Base-by-base conservation (phyloP, 202 grass and related monocot genomes). In the Zizania palustris region DNA sequence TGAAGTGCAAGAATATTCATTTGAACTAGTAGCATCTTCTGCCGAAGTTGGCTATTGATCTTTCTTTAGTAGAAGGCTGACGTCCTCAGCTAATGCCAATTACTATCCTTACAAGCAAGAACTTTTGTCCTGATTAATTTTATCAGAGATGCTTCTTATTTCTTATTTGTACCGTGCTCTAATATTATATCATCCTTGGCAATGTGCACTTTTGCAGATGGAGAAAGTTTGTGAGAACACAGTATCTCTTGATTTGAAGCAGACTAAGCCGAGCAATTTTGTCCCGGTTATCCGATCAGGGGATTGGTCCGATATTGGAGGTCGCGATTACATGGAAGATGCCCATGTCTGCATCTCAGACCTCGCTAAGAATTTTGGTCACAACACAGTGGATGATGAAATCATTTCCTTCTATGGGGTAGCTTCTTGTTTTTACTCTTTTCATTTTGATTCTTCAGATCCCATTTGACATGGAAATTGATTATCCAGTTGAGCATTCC, bases 291-390 rank as follows among this genome's bases (percentile, higher is more conserved):
- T 92, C 14, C 83, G 96, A 1, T 93, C 92, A 59, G 96, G 96
- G 20, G 92, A 95, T 3, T 99, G 92, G 85, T 92, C 89, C 13
- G 74, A 99, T 82, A 99, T 99, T 40, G 92, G 96, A 59, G 49
- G 62, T 22, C 96, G 92, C 2, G 40, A 79, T 7, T 37, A 85
- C 81, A 99, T 99, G 96, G 89, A 99, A 87, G 96, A 99, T 82
- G 81, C 92, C 0, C 96, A 95, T 72, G 83, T 99, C 13, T 99
- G 96, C 85, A 99, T 99, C 71, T 88, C 89, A 14, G 84, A 99
- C 74, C 68, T 99, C 72, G 89, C 92, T 12, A 89, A 93, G 75
- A 99, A 85, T 22, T 99, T 90, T 69, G 86, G 87, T 16, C 79
- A 35, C 50, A 63, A 75, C 11, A 71, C 45, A 0, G 72, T 67